phyloP scores from a whole-genome alignment of 352 stramenopile species.

The Pythium phragmitis region DNA sequence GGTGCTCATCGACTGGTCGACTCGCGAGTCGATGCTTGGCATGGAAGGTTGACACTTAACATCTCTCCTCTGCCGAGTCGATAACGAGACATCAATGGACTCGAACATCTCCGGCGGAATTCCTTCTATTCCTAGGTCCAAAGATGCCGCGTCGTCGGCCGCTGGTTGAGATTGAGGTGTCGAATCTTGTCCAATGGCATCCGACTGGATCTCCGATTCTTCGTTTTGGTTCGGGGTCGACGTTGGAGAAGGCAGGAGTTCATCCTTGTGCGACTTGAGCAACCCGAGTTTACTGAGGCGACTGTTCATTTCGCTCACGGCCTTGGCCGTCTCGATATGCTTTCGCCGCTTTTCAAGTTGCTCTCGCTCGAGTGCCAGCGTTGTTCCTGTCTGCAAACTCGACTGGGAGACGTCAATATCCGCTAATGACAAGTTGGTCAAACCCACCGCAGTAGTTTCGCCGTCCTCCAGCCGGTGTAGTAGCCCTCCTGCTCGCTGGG shows the following conservation, averaged over 20 bases:
- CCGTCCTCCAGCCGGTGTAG: not conserved
- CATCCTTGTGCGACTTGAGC: constrained; percentile 29
- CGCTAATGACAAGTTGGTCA: constrained; percentile 22
- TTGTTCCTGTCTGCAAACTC: constrained; percentile 35
- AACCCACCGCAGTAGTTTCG: not conserved
- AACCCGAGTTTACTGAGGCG: constrained; percentile 63
- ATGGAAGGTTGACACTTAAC: not conserved
- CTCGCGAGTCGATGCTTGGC: constrained; percentile 18
- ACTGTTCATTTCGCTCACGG: constrained; percentile 72
- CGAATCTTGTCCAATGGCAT: not conserved
- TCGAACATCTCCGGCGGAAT: constrained; percentile 52
- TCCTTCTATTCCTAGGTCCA: constrained; percentile 8
- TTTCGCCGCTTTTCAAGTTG: constrained; percentile 70
- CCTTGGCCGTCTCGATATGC: constrained; percentile 71
- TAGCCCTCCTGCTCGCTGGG: constrained; percentile 4
- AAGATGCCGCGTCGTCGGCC: not conserved
- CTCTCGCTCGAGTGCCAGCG: constrained; percentile 64
- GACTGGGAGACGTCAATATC: constrained; percentile 34
- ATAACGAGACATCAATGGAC: constrained; percentile 35
- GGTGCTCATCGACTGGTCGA: constrained; percentile 30
- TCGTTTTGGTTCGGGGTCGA: not conserved
- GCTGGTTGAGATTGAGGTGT: not conserved
- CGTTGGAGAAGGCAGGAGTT: constrained; percentile 1
- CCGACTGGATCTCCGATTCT: not conserved
- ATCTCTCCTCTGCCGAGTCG: not conserved